Conservation (phyloP, 202 grass and related monocot genomes). For the Panicum virgatum region DNA sequence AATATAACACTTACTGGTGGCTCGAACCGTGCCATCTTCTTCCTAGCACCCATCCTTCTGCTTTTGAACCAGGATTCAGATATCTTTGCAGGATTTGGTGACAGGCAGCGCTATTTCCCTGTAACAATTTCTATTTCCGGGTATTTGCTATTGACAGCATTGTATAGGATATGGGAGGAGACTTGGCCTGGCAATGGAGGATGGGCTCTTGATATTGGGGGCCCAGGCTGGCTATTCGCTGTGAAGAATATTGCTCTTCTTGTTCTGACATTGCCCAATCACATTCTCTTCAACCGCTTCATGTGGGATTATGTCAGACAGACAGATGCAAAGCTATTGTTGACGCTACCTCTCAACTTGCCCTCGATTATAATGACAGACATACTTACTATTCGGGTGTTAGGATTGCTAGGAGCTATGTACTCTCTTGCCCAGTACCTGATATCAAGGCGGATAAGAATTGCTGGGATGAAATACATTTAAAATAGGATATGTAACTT, state of each 20-base stretch:
- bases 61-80: slow-evolving; percentile 99
- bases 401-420: slow-evolving; percentile 90
- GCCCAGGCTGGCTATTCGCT: slow-evolving; percentile 78
- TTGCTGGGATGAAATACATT: slow-evolving; percentile 98
- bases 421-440: slow-evolving; percentile 88
- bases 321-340: slow-evolving; percentile 76
- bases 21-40: slow-evolving; percentile 93
- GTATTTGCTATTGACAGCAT: slow-evolving; percentile 79
- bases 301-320: slow-evolving; percentile 99
- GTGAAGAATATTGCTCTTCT: slow-evolving; percentile 90
- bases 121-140: slow-evolving; percentile 69
- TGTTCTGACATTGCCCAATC: slow-evolving; percentile 80
- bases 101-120: slow-evolving; percentile 95
- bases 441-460: slow-evolving; percentile 88
- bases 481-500: slow-evolving; percentile 59
- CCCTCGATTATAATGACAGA: slow-evolving; percentile 89
- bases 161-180: slow-evolving; percentile 92
- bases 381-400: slow-evolving; percentile 76
- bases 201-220: slow-evolving; percentile 84
- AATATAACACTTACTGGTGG: slow-evolving; percentile 86
- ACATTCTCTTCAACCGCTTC: slow-evolving; percentile 97
- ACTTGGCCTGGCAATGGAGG: slow-evolving; percentile 66
- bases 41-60: slow-evolving; percentile 88
- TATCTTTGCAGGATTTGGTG: slow-evolving; percentile 87
- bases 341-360: slow-evolving; percentile 93